Percentiles rank a stretch among this genome's conserved stretches.
Conservation (phyloP, 257 asterid genomes). For the Solanum dulcamara region DNA sequence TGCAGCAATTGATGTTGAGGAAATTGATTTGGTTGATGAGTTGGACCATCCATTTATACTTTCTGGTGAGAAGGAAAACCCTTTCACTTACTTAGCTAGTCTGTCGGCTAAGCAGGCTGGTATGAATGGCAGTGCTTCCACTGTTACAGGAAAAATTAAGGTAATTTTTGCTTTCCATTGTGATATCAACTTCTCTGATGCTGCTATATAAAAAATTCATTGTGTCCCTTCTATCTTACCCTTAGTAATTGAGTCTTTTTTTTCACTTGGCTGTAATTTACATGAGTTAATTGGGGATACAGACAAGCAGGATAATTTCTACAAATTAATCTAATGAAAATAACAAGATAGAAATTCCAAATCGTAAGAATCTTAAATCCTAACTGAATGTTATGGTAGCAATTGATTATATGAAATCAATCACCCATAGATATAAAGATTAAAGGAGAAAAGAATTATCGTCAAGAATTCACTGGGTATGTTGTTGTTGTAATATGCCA, state of each 20-base stretch:
- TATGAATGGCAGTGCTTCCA: constrained; percentile 19
- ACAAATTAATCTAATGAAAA: background rate
- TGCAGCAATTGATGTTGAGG: constrained; percentile 37
- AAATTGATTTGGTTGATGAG: constrained; percentile 31
- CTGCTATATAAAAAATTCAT: background rate
- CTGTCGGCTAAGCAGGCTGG: constrained; percentile 53
- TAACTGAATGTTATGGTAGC: background rate
- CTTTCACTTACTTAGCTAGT: constrained; percentile 86
- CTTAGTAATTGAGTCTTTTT: background rate
- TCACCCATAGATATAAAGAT: background rate
- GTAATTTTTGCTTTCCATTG: constrained; percentile 11
- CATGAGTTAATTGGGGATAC: background rate
- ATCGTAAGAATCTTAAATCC: background rate
- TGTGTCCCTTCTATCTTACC: background rate
- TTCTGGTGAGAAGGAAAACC: constrained; percentile 44
- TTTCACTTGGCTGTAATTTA: background rate
- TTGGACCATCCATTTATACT: constrained; percentile 33
- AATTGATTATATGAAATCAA: background rate
- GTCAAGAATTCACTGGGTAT: no score
- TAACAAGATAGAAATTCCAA: background rate
- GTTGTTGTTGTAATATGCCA: no score
- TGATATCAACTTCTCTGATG: background rate
- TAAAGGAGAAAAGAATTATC: background rate
- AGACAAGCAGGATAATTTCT: background rate
- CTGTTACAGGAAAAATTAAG: constrained; percentile 76